Evolutionary conservation across 768 basidiomycete genomes (phyloP).

Genomic region (Podaxis sp.): DNA sequence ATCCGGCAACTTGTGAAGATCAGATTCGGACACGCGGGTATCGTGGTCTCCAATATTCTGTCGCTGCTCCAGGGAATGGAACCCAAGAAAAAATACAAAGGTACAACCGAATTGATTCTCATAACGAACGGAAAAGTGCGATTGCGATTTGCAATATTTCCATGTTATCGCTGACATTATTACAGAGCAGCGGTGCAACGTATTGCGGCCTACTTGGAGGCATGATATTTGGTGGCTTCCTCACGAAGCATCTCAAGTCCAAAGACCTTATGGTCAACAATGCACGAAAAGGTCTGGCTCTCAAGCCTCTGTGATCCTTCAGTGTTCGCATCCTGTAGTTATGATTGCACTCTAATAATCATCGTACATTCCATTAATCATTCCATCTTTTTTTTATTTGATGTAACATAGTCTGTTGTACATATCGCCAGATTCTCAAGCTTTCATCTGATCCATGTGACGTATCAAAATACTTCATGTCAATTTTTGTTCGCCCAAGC

Average conservation of each 20-base stretch:
- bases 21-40: conserved; percentile 32
- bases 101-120: conserved; percentile 24
- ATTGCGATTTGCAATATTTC: neutral
- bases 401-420: neutral
- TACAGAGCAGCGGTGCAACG: conserved; percentile 23
- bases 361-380: neutral
- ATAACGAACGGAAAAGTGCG: conserved; percentile 26
- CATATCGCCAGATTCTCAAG: neutral
- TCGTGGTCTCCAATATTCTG: conserved; percentile 51
- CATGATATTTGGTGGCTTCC: conserved; percentile 44
- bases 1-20: conserved; percentile 56
- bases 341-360: neutral
- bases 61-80: conserved; percentile 25
- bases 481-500: conserved; percentile 46
- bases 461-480: neutral
- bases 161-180: neutral
- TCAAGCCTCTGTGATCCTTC: conserved; percentile 6
- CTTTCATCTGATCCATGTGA: neutral
- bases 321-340: neutral
- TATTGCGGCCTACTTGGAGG: conserved; percentile 42
- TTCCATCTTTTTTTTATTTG: too few relatives aligned
- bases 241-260: conserved; percentile 42
- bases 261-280: conserved; percentile 28
- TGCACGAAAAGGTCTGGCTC: conserved; percentile 21
- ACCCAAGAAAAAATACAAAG: conserved; percentile 29